Evolutionary conservation across 306 rosid genomes (phyloP).

Genomic region (Sphenostylis stenocarpa): DNA sequence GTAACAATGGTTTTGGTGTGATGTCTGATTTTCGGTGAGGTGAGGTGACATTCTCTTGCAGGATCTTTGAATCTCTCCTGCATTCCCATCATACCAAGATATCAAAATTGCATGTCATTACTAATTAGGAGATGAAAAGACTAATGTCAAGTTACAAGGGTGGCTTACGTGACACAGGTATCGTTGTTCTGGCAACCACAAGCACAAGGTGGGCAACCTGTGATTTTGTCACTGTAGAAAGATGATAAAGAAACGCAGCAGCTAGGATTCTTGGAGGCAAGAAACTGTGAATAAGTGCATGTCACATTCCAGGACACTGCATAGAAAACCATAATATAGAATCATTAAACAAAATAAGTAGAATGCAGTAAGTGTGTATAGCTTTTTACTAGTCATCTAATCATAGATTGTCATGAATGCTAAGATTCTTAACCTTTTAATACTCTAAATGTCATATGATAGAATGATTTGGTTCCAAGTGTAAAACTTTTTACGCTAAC

Average conservation of each 20-base stretch:
- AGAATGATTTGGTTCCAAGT: background rate
- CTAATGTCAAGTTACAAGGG: background rate
- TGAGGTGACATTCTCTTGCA: conserved; percentile 40
- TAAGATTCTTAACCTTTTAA: background rate
- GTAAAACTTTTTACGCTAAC: background rate
- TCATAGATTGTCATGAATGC: background rate
- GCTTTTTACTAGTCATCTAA: background rate
- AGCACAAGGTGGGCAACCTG: conserved; percentile 81
- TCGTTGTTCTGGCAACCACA: conserved; percentile 85
- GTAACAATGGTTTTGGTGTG: conserved; percentile 66
- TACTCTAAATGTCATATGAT: background rate
- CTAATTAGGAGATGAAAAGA: background rate
- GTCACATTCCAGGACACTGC: conserved; percentile 98
- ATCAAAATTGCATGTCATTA: conserved; percentile 4
- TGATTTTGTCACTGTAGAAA: conserved; percentile 78
- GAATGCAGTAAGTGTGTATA: no score
- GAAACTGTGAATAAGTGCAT: conserved; percentile 89
- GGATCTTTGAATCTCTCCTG: conserved; percentile 64
- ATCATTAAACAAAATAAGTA: background rate
- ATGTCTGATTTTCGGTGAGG: conserved; percentile 48
- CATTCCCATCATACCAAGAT: background rate
- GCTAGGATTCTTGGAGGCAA: conserved; percentile 85
- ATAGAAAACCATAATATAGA: conserved; percentile 26
- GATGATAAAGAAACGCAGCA: conserved; percentile 95
- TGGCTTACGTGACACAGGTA: conserved; percentile 72